Percentiles rank a stretch among this genome's conserved stretches.
Evolutionary conservation across 2,329 filamentous ascomycete species (phyloP).

Genomic region (Neonectria coccinea): DNA sequence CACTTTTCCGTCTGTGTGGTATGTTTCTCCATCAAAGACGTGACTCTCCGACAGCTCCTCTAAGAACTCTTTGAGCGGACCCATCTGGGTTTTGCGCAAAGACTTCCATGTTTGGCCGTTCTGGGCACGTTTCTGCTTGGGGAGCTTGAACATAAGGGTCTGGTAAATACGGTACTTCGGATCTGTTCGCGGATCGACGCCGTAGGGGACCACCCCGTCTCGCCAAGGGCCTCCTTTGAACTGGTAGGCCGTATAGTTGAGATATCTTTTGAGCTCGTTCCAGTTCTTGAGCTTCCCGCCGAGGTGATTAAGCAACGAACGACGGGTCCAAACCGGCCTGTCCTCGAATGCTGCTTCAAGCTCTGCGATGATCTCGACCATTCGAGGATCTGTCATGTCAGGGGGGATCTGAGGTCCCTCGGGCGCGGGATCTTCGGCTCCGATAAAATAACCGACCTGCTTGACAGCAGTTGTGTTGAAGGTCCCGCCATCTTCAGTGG

Average conservation of each 20-base stretch:
- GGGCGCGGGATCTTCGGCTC: constrained; percentile 71
- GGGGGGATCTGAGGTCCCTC: constrained; percentile 71
- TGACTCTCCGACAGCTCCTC: constrained; percentile 68
- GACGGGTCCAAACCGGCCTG: constrained; percentile 87
- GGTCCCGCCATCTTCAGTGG: constrained; percentile 67
- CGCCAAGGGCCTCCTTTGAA: constrained; percentile 94
- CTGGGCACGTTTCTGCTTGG: constrained; percentile 61
- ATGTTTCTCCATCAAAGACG: constrained; percentile 82
- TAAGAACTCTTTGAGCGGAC: constrained; percentile 53
- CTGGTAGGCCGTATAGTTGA: constrained; percentile 89
- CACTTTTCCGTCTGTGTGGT: constrained; percentile 84
- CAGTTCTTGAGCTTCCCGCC: constrained; percentile 62
- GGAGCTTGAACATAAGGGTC: constrained; percentile 86
- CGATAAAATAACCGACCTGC: constrained; percentile 68
- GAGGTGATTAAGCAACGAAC: constrained; percentile 82
- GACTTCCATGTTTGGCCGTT: constrained; percentile 63
- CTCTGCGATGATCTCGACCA: constrained; percentile 73
- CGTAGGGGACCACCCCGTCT: constrained; percentile 86
- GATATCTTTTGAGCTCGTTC: constrained; percentile 76
- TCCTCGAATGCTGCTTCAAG: constrained; percentile 75
- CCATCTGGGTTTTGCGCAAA: constrained; percentile 55
- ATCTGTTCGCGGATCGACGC: constrained; percentile 84
- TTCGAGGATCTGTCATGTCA: constrained; percentile 67
- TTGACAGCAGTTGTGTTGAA: constrained; percentile 71
- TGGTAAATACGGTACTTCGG: constrained; percentile 86